Evolutionary conservation across 192 early-diverging fungal genomes (phyloP).

Genomic region (Rhizophagus prolifer): DNA sequence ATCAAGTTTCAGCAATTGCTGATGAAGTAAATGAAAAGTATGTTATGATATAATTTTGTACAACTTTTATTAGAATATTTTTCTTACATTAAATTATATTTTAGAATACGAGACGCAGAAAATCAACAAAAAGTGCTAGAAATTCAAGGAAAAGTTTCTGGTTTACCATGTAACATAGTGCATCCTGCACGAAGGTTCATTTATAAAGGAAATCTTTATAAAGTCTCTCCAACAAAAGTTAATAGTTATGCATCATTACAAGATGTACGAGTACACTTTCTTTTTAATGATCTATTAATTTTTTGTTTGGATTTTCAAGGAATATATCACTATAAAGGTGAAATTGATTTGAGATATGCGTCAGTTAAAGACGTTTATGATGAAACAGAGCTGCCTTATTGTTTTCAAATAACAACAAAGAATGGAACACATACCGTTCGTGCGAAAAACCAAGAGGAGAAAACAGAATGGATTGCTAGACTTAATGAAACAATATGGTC

Average conservation of each 20-base stretch:
- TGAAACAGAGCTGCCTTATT: conserved; percentile 9
- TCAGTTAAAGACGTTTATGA: conserved; percentile 7
- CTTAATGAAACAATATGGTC: conserved; percentile 14
- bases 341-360: conserved; percentile 19
- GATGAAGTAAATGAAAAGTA: conserved; percentile 78
- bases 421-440: conserved; percentile 1
- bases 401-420: conserved; percentile 22
- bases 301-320: conserved; percentile 21
- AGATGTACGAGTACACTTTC: conserved; percentile 21
- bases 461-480: conserved; percentile 19
- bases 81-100: neutral
- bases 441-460: conserved; percentile 6
- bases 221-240: neutral
- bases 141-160: conserved; percentile 15
- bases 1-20: conserved; percentile 62
- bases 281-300: conserved; percentile 25
- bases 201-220: conserved; percentile 21
- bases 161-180: conserved; percentile 15
- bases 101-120: conserved; percentile 30
- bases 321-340: conserved; percentile 7
- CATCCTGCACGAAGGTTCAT: conserved; percentile 31
- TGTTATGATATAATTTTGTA: neutral
- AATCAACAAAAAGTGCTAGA: conserved; percentile 31
- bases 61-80: neutral
- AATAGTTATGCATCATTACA: neutral